phyloP scores from a whole-genome alignment of 495 filamentous ascomycete species.

The Tuber calosporum region DNA sequence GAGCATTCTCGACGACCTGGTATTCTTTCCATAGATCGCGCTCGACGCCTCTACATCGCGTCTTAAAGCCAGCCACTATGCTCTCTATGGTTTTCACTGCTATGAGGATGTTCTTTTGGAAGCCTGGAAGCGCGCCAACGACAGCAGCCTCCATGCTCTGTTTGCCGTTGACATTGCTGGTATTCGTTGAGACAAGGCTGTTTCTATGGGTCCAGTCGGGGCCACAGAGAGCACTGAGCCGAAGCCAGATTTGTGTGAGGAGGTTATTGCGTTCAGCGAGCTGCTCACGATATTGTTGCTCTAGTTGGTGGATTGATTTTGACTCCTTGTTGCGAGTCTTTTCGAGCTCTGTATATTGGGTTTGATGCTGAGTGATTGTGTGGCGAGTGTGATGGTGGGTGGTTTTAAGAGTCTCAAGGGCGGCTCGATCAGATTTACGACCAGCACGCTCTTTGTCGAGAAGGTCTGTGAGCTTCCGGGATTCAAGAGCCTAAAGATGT shows the following conservation, averaged over 20 bases:
- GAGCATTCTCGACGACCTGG: slow-evolving; percentile 70
- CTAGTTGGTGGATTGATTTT: slow-evolving; percentile 63
- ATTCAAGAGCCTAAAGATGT: slow-evolving; percentile 65
- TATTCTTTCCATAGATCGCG: slow-evolving; percentile 85
- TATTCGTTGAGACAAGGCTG: slow-evolving; percentile 72
- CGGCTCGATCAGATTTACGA: slow-evolving; percentile 72
- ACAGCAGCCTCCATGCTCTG: slow-evolving; percentile 39
- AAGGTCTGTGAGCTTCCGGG: slow-evolving; percentile 72
- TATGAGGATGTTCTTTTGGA: slow-evolving; percentile 76
- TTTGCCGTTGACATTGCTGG: slow-evolving; percentile 35
- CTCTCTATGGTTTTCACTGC: slow-evolving; percentile 83
- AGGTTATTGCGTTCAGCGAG: slow-evolving; percentile 83
- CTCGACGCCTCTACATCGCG: slow-evolving; percentile 73
- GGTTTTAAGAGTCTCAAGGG: slow-evolving; percentile 79
- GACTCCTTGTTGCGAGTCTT: slow-evolving; percentile 62
- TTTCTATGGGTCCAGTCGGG: slow-evolving; percentile 87
- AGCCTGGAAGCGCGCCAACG: slow-evolving; percentile 57
- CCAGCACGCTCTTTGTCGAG: slow-evolving; percentile 84
- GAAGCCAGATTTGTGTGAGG: slow-evolving; percentile 77
- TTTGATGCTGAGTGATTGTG: slow-evolving; percentile 74
- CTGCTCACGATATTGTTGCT: slow-evolving; percentile 74
- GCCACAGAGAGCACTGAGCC: slow-evolving; percentile 77
- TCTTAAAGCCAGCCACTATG: slow-evolving; percentile 72
- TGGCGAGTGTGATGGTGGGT: slow-evolving; percentile 75
- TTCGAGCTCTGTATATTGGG: slow-evolving; percentile 78